Conservation (phyloP, 2,329 filamentous ascomycete species). For the Pestalotiopsis sp. region DNA sequence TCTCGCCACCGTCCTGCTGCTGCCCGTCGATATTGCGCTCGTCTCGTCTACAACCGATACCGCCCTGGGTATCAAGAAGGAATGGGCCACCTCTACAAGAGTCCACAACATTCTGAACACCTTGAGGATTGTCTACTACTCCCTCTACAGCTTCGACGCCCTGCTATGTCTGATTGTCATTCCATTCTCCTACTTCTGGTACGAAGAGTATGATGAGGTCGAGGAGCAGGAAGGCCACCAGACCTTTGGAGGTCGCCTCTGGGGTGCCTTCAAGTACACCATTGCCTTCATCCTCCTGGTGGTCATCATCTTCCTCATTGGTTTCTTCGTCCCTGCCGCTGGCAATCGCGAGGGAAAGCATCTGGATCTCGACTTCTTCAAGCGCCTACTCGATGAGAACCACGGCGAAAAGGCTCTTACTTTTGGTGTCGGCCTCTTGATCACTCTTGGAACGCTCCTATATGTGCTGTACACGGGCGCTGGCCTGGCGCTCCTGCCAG, state of each 20-base stretch:
- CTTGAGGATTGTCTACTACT: constrained; percentile 88
- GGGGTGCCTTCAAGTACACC: constrained; percentile 90
- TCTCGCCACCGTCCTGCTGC: constrained; percentile 86
- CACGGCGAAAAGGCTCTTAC: constrained; percentile 91
- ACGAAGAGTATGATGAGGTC: constrained; percentile 95
- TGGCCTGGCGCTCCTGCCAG: constrained; percentile 85
- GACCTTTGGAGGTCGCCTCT: constrained; percentile 71
- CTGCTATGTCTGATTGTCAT: constrained; percentile 87
- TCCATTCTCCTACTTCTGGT: constrained; percentile 97
- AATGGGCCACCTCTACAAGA: constrained; percentile 86
- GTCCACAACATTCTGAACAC: constrained; percentile 79
- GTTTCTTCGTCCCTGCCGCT: constrained; percentile 89
- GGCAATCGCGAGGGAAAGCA: constrained; percentile 67
- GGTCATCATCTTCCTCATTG: constrained; percentile 83
- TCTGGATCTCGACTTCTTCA: constrained; percentile 90
- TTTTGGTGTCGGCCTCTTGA: constrained; percentile 86
- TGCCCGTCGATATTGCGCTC: constrained; percentile 94
- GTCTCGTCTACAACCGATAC: constrained; percentile 85
- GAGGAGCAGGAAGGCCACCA: constrained; percentile 80
- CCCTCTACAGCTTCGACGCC: constrained; percentile 88
- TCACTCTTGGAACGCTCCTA: constrained; percentile 82
- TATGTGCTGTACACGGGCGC: constrained; percentile 89
- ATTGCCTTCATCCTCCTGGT: constrained; percentile 80
- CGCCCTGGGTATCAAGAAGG: constrained; percentile 80
- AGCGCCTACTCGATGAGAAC: constrained; percentile 79